These are phyloP conservation scores for Rhodotorula glutinis DNA, from an alignment of 1,284 basidiomycete genomes.

Conservation along the genomic window DNA sequence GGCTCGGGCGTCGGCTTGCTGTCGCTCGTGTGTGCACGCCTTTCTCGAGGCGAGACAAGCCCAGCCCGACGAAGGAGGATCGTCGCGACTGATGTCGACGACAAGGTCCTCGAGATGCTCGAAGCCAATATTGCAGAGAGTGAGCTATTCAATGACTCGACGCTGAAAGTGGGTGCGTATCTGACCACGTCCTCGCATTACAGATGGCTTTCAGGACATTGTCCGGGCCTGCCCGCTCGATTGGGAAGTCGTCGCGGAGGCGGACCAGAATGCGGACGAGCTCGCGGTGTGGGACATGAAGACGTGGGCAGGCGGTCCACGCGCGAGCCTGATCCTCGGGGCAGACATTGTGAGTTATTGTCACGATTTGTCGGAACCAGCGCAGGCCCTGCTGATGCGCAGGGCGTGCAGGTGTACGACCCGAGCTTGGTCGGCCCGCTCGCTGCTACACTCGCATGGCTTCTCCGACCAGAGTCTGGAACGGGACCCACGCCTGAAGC, in stretches of 20 bases:
- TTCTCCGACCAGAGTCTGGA: slow-evolving; percentile 4
- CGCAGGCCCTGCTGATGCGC: neutral
- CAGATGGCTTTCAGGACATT: slow-evolving; percentile 10
- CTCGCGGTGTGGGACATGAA: slow-evolving; percentile 5
- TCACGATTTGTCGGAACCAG: neutral
- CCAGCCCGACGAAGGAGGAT: neutral
- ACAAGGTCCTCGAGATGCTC: slow-evolving; percentile 26
- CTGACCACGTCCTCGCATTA: neutral
- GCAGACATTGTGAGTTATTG: slow-evolving; percentile 35
- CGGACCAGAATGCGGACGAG: neutral
- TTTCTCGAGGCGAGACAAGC: neutral
- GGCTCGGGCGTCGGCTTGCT: slow-evolving; percentile 35
- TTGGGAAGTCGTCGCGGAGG: slow-evolving; percentile 21
- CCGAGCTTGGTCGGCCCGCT: slow-evolving; percentile 16
- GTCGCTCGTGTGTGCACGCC: slow-evolving; percentile 23
- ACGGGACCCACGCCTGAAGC: slow-evolving; percentile 1
- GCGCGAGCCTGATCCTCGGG: slow-evolving; percentile 22
- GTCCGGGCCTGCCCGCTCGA: slow-evolving; percentile 11
- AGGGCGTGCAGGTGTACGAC: slow-evolving; percentile 30
- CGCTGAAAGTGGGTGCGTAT: neutral
- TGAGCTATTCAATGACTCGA: neutral
- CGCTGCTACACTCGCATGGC: slow-evolving; percentile 17
- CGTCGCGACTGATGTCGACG: slow-evolving; percentile 32
- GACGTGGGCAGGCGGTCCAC: neutral
- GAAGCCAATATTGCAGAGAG: slow-evolving; percentile 21